These are phyloP conservation scores for Metarhizium sp. DNA, from an alignment of 2,329 filamentous ascomycete species.

Conservation along the genomic window DNA sequence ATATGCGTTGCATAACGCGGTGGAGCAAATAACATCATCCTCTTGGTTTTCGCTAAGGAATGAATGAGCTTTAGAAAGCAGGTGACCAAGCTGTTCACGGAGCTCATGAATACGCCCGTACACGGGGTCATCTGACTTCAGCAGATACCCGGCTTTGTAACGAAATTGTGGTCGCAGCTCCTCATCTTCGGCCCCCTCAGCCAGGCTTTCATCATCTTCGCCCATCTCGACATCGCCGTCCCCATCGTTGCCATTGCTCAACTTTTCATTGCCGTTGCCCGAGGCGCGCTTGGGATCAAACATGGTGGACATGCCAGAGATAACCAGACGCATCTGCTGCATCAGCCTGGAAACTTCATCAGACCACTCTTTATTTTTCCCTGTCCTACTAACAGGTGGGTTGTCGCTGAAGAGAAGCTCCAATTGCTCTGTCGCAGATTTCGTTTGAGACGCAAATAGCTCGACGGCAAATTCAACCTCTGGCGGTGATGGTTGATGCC, in stretches of 20 bases:
- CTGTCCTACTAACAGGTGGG: conserved; percentile 77
- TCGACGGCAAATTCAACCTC: conserved; percentile 87
- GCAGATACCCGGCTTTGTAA: conserved; percentile 79
- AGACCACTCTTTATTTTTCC: conserved; percentile 97
- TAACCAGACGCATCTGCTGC: conserved; percentile 76
- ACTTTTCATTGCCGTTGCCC: conserved; percentile 33
- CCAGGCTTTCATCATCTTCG: conserved; percentile 40
- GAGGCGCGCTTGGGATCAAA: conserved; percentile 74
- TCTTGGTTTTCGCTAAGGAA: conserved; percentile 81
- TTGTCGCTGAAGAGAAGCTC: conserved; percentile 71
- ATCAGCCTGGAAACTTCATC: conserved; percentile 90
- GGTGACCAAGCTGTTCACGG: conserved; percentile 68
- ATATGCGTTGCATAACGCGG: conserved; percentile 83
- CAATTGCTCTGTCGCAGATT: conserved; percentile 65
- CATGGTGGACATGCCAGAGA: conserved; percentile 80
- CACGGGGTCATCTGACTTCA: conserved; percentile 43
- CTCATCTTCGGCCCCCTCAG: conserved; percentile 65
- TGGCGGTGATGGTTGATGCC: conserved; percentile 73
- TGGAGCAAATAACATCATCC: conserved; percentile 94
- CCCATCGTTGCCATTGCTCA: conserved; percentile 37
- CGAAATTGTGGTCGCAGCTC: conserved; percentile 78
- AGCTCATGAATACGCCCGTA: conserved; percentile 74
- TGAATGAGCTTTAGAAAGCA: conserved; percentile 73
- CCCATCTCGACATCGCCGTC: conserved; percentile 42
- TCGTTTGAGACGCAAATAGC: conserved; percentile 76